Conservation (phyloP, 2,329 filamentous ascomycete genomes). For the Paecilomyces formosus region DNA sequence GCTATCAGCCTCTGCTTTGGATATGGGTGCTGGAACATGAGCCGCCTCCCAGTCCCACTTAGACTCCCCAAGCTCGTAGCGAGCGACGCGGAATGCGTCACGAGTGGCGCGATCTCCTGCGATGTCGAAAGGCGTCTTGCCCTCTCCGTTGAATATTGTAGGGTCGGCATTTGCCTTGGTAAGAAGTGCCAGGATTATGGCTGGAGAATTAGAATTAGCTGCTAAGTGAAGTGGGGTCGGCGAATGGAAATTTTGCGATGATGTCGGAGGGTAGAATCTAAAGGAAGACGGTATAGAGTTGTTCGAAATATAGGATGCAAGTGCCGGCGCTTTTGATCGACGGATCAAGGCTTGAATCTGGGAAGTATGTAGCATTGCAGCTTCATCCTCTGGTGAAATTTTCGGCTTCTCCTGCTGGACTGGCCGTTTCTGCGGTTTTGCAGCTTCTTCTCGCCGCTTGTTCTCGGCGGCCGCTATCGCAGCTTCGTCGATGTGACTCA, state of each 20-base stretch:
- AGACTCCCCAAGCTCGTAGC: constrained; percentile 69
- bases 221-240: constrained; percentile 81
- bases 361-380: constrained; percentile 71
- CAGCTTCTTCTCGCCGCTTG: constrained; percentile 35
- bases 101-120: constrained; percentile 77
- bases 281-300: constrained; percentile 69
- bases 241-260: constrained; percentile 66
- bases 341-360: constrained; percentile 84
- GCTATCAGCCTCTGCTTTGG: constrained; percentile 62
- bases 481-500: constrained; percentile 66
- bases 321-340: constrained; percentile 78
- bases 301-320: constrained; percentile 74
- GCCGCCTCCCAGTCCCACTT: constrained; percentile 73
- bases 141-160: constrained; percentile 60
- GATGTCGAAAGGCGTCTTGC: constrained; percentile 80
- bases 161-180: constrained; percentile 70
- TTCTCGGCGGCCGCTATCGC: constrained; percentile 47
- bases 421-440: constrained; percentile 23
- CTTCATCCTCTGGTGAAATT: constrained; percentile 75
- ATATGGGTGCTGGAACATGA: constrained; percentile 63
- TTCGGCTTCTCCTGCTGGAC: constrained; percentile 47
- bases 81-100: constrained; percentile 85
- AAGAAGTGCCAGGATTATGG: constrained; percentile 70
- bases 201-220: constrained; percentile 68
- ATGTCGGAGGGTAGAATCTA: constrained; percentile 61